phyloP scores from a whole-genome alignment of 768 basidiomycete genomes.

The Mycena olivaceomarginata region DNA sequence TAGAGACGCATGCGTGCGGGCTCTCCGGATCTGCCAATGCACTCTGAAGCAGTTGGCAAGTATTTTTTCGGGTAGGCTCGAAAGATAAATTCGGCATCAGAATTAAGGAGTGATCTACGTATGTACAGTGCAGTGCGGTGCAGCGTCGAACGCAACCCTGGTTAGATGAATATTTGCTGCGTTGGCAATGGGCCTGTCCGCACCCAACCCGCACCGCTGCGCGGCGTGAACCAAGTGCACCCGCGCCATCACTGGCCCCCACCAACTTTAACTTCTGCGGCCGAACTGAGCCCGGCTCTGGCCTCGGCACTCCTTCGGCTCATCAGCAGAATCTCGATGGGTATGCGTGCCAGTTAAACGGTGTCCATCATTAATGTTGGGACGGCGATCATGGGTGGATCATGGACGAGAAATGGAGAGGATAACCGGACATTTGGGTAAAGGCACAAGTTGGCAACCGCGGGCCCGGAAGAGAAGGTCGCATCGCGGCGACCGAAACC shows the following conservation, averaged over 20 bases:
- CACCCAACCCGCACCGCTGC: neutral
- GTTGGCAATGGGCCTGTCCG: neutral
- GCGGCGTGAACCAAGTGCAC: neutral
- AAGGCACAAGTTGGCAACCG: neutral
- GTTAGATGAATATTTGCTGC: neutral
- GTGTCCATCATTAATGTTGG: neutral
- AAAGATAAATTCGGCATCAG: conserved; percentile 2
- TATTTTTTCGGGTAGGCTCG: neutral
- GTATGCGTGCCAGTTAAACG: neutral
- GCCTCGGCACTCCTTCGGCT: too few relatives aligned
- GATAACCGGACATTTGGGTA: neutral
- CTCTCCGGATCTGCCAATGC: neutral
- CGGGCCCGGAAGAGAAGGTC: conserved; percentile 13
- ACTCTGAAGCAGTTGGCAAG: neutral
- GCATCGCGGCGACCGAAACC: neutral
- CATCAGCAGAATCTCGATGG: conserved; percentile 12
- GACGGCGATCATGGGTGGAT: conserved; percentile 24
- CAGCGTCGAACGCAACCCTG: neutral
- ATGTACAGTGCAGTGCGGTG: neutral
- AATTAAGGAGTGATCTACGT: conserved; percentile 1
- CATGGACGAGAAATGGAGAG: conserved; percentile 4
- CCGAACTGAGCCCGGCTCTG: neutral
- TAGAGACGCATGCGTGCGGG: neutral
- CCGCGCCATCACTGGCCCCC: neutral
- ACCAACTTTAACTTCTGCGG: too few relatives aligned